Percentiles rank a stretch among this genome's conserved stretches.
phyloP scores from a whole-genome alignment of 75 land plant species.

The Isoetes taiwanensis region DNA sequence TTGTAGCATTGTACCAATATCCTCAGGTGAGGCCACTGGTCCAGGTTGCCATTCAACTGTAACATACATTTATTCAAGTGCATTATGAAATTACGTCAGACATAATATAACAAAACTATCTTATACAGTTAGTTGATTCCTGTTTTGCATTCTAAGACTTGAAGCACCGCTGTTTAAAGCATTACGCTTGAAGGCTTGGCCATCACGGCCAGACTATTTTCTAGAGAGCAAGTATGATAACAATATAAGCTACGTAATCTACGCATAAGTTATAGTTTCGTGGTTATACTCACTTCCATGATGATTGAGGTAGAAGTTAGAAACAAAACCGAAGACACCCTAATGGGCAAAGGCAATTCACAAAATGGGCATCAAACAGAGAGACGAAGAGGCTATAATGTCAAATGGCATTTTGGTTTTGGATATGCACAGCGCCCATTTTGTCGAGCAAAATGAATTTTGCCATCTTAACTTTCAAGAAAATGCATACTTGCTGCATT shows the following conservation, averaged over 20 bases:
- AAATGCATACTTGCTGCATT: neutral
- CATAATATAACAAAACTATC: neutral
- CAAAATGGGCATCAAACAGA: neutral
- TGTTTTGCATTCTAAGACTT: too few species aligned
- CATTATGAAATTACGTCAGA: neutral
- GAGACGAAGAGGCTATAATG: neutral
- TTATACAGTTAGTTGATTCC: neutral
- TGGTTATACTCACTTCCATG: too few species aligned
- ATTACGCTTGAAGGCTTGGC: neutral
- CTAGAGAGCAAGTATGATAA: neutral
- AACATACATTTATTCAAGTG: constrained; percentile 6
- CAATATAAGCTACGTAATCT: neutral
- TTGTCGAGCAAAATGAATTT: neutral
- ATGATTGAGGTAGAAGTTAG: too few species aligned
- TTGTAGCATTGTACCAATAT: constrained; percentile 76
- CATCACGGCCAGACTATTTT: neutral
- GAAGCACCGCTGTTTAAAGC: too few species aligned
- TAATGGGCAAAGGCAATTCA: too few species aligned
- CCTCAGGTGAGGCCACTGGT: constrained; percentile 89
- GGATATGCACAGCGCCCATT: neutral
- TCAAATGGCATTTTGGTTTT: neutral
- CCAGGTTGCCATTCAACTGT: constrained; percentile 69
- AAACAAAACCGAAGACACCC: too few species aligned
- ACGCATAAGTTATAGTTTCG: too few species aligned
- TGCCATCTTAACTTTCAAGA: neutral